Conservation (phyloP, 2,329 filamentous ascomycete species). For the Microcyclosporella mali region DNA sequence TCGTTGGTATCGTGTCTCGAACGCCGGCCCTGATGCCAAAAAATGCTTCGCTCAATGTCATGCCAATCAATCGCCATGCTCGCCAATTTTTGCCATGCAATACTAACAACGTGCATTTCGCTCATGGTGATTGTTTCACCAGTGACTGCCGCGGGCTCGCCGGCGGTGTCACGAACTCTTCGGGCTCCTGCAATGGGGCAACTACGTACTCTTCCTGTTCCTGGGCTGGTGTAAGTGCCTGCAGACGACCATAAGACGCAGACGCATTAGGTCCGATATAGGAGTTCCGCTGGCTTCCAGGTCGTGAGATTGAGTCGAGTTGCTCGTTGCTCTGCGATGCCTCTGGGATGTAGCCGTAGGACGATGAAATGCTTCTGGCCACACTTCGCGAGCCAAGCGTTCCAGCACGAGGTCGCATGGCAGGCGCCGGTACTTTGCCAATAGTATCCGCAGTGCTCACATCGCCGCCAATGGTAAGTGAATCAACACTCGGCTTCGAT, state of each 20-base stretch:
- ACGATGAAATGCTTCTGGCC: slow-evolving; percentile 9
- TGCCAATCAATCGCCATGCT: slow-evolving; percentile 4
- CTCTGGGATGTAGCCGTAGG: slow-evolving; percentile 12
- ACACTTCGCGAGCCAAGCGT: slow-evolving; percentile 24
- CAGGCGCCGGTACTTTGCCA: slow-evolving; percentile 29
- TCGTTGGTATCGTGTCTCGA: not conserved
- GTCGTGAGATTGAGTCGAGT: slow-evolving; percentile 9
- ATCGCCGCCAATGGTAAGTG: slow-evolving; percentile 26
- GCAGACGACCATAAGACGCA: slow-evolving; percentile 1
- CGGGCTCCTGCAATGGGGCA: not conserved
- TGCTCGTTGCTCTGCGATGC: slow-evolving; percentile 15
- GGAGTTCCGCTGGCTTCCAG: slow-evolving; percentile 14
- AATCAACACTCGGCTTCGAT: slow-evolving; percentile 22
- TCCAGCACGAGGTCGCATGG: slow-evolving; percentile 30
- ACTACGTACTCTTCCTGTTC: slow-evolving; percentile 21
- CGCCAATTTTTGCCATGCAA: slow-evolving; percentile 3
- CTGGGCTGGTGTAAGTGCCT: slow-evolving; percentile 18
- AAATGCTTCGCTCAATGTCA: not conserved
- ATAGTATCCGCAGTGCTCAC: slow-evolving; percentile 29
- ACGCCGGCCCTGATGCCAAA: not conserved
- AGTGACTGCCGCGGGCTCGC: too few species aligned
- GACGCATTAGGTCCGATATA: slow-evolving; percentile 6
- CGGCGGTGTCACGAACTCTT: not conserved
- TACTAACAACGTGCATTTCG: not conserved
- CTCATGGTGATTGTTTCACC: not conserved